Conservation (phyloP, 495 filamentous ascomycete genomes). For the Neurospora sp. region DNA sequence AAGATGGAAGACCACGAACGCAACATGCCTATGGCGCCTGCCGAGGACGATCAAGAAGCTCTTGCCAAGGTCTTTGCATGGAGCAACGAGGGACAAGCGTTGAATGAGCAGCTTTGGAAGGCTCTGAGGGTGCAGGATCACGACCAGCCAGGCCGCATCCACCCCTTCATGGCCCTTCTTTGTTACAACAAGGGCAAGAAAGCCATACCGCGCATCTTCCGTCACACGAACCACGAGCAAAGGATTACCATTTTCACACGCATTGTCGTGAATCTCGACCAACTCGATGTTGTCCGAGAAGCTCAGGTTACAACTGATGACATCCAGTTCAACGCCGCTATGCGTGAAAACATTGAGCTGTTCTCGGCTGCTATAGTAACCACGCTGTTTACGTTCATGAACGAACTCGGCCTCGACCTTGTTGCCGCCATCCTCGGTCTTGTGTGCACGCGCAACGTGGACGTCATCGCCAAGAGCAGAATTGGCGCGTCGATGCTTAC, state of each 20-base stretch:
- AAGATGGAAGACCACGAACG: slow-evolving; percentile 88
- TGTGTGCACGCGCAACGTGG: slow-evolving; percentile 72
- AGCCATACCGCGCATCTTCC: slow-evolving; percentile 86
- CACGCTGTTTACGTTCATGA: slow-evolving; percentile 75
- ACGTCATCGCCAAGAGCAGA: slow-evolving; percentile 65
- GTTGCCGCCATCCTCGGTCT: slow-evolving; percentile 81
- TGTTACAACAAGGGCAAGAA: slow-evolving; percentile 95
- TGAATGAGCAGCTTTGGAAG: slow-evolving; percentile 77
- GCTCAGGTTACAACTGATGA: slow-evolving; percentile 62
- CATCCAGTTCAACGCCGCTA: slow-evolving; percentile 54
- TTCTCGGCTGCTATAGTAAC: slow-evolving; percentile 84
- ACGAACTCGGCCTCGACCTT: slow-evolving; percentile 81
- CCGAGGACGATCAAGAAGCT: slow-evolving; percentile 52
- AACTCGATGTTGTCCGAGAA: slow-evolving; percentile 74
- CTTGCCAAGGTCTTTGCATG: slow-evolving; percentile 62
- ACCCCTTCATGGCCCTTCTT: slow-evolving; percentile 95
- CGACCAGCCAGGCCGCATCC: slow-evolving; percentile 62
- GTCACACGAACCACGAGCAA: slow-evolving; percentile 83
- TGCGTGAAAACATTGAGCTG: slow-evolving; percentile 84
- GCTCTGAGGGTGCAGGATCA: slow-evolving; percentile 85
- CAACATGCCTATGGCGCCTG: slow-evolving; percentile 59
- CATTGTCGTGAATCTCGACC: slow-evolving; percentile 88
- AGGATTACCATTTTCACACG: slow-evolving; percentile 90
- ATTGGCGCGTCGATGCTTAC: slow-evolving; percentile 84
- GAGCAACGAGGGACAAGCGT: slow-evolving; percentile 52